A percentile compares a stretch with the other conserved stretches of the same genome.
Conservation (phyloP, 768 basidiomycete genomes). For the Coprinellus micaceus region DNA sequence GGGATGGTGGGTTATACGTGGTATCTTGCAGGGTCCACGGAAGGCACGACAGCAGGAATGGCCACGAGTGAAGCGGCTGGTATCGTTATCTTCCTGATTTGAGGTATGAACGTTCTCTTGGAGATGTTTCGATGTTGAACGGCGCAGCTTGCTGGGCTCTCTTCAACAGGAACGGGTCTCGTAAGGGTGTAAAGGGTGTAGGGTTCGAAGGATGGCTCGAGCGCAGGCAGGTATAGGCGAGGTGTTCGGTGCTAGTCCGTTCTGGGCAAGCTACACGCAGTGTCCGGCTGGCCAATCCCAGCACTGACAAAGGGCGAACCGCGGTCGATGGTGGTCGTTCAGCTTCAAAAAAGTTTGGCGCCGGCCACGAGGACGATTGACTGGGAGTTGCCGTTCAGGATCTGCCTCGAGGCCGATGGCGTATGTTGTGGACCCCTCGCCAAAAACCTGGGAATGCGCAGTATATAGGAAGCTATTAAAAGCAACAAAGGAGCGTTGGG, state of each 20-base stretch:
- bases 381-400: neutral
- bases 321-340: conserved; percentile 1
- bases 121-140: neutral
- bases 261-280: neutral
- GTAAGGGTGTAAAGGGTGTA: no score
- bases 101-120: neutral
- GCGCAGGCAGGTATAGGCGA: neutral
- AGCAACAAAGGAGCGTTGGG: conserved; percentile 5
- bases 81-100: neutral
- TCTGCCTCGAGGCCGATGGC: conserved; percentile 2
- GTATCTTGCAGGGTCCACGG: neutral
- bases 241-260: neutral
- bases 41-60: neutral
- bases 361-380: neutral
- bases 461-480: neutral
- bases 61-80: neutral
- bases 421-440: neutral
- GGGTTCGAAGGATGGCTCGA: no score
- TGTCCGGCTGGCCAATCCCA: neutral
- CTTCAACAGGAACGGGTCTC: no score
- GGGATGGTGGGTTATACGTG: neutral
- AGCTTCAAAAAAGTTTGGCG: conserved; percentile 2
- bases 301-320: neutral
- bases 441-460: neutral
- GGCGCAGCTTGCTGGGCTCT: neutral